Evolutionary conservation across 352 stramenopile genomes (phyloP).

Genomic region (Globisporangium lucens): DNA sequence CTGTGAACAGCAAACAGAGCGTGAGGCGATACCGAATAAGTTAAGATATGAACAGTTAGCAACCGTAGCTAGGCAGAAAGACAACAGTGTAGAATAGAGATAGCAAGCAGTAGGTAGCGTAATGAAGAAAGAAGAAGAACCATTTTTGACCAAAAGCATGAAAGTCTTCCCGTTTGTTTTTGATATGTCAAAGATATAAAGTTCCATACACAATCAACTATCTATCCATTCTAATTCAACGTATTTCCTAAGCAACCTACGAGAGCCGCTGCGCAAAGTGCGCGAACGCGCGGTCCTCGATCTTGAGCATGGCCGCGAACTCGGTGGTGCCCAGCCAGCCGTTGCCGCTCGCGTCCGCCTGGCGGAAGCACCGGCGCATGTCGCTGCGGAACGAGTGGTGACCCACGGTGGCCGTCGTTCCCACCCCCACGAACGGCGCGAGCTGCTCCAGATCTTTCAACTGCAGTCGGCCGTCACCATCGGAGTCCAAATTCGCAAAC

Average conservation of each 20-base stretch:
- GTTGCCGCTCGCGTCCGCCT: conserved; percentile 35
- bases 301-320: conserved; percentile 49
- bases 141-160: not conserved
- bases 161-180: not conserved
- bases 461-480: conserved; percentile 47
- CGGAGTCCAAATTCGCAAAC: conserved; percentile 46
- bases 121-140: not conserved
- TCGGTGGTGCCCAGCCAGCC: conserved; percentile 39
- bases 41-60: conserved; percentile 10
- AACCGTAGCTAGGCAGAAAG: not conserved
- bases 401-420: conserved; percentile 9
- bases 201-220: not conserved
- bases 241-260: not conserved
- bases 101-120: not conserved
- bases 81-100: conserved; percentile 11
- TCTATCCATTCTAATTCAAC: not conserved
- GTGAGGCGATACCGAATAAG: not conserved
- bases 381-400: conserved; percentile 62
- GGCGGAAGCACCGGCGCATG: conserved; percentile 54
- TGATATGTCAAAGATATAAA: not conserved
- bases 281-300: conserved; percentile 42
- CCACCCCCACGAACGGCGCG: conserved; percentile 29
- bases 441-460: conserved; percentile 46
- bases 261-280: conserved; percentile 45
- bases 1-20: not conserved